Base-by-base conservation (phyloP, 1,284 basidiomycete species). In the Apiotrichum brassicae region DNA sequence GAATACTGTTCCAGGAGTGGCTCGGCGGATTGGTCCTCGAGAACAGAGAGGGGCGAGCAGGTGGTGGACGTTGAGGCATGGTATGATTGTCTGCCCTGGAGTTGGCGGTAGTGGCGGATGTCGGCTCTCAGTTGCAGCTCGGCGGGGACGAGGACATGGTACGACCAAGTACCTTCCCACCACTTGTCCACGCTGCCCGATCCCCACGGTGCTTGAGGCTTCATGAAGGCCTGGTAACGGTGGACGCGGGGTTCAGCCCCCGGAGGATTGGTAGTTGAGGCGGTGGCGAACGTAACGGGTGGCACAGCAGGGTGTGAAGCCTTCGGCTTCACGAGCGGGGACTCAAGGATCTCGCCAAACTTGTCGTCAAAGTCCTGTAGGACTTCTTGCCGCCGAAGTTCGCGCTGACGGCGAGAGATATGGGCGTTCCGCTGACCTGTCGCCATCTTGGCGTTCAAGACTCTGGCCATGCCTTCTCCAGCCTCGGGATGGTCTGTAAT, bases 401-500 rank as follows among this genome's bases (percentile, higher is more conserved):
- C n/a, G 22, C 37, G 45, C 16, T 18, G n/a, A 11, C 18, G 16
- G 13, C 24, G 32, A 16, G 25, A 20, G 20, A 6, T 18, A 22
- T 20, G 8, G 4, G 37, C 18, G 20, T 32, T 38, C 30, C 34
- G 22, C 14, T 33, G 5, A 36, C 45, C 45, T 20, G 40, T 19
- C 14, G 36, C 30, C 30, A 18, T n/a, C 16, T 25, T 33, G 18
- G 19, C 22, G 45, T 14, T n/a, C 13, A 40, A 23, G 11, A 26
- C 8, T 7, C 18, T 14, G n/a, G 24, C 24, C 14, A 25, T 26
- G 14, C 38, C 38, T 11, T 40, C 6, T 4, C 45, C 45, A n/a
- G 37, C 30, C 26, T 47, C 45, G 12, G 23, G 30, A 20, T 47
- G 45, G 30, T 40, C 45, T 47, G 22, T 32, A 30, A 30, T 8